Conservation (phyloP, 768 basidiomycete genomes). For the Kwoniella botswanensis region DNA sequence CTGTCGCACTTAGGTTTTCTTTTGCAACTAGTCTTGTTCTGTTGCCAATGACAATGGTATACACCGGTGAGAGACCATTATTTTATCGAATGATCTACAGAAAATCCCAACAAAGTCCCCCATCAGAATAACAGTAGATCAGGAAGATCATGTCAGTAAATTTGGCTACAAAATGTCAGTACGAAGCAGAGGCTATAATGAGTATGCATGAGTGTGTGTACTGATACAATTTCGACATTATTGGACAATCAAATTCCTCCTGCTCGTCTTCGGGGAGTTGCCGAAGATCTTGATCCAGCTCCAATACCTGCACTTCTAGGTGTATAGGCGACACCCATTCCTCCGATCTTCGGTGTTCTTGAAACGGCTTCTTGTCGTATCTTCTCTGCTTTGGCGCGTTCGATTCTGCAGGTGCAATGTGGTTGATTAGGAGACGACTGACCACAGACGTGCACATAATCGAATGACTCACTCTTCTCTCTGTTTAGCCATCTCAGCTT, state of each 20-base stretch:
- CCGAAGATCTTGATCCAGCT: slow-evolving; percentile 49
- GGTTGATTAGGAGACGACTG: background rate
- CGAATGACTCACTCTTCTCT: slow-evolving; percentile 53
- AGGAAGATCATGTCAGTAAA: background rate
- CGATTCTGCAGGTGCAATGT: slow-evolving; percentile 39
- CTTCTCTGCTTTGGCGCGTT: slow-evolving; percentile 51
- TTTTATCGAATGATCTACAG: background rate
- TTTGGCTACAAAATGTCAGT: background rate
- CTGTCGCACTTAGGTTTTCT: background rate
- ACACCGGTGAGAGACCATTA: slow-evolving; percentile 9
- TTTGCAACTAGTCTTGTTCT: background rate
- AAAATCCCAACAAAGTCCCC: background rate
- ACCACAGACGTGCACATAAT: background rate
- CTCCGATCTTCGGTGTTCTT: slow-evolving; percentile 53
- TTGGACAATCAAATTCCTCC: slow-evolving; percentile 49
- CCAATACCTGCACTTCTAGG: slow-evolving; percentile 56
- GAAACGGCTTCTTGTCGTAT: slow-evolving; percentile 43
- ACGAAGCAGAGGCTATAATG: background rate
- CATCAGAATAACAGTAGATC: background rate
- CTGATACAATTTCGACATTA: background rate
- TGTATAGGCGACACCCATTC: slow-evolving; percentile 45
- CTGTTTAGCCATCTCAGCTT: slow-evolving; percentile 81
- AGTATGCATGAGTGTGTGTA: background rate
- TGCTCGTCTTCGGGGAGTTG: slow-evolving; percentile 51
- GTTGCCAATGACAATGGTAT: slow-evolving; percentile 5